Base-by-base conservation (phyloP, 2,329 filamentous ascomycete species). In the Gliomastix tumulicola region DNA sequence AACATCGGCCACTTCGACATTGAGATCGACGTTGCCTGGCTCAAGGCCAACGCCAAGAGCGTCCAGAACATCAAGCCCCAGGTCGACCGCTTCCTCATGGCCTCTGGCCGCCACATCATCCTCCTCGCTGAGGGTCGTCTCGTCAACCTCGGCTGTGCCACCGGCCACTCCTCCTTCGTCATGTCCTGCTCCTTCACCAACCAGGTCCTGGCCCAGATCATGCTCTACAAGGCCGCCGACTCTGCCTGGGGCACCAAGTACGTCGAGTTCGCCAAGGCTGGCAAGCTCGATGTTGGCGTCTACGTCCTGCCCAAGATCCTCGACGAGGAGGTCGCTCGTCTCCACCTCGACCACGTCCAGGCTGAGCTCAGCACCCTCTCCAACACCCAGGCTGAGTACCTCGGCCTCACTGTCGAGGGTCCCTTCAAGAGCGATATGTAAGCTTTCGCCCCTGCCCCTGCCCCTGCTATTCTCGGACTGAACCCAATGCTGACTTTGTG, bases 161-260 rank as follows among this genome's bases (percentile, higher is more conserved):
- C 92, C 48, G 92, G 92, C 53, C 92, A 98, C 84, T 95, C 89
- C 52, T 97, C 90, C 36, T 98, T 98, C 69, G 92, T 98, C 51
- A 97, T 98, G 92, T 96, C 89, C 56, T 98, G 92, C 84, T 97
- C 90, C 48, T 98, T 98, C 84, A 94, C 89, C 79, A 98, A 98
- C 84, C 92, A 98, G 79, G 92, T 97, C 56, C 87, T 98, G 65
- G 92, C 92, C 51, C 92, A 98, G 77, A 97, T 98, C 73, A 84
- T 94, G 75, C 75, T 98, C 59, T 98, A 70, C 85, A 97, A 97
- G 84, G 83, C 81, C 57, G 76, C 83, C 56, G 89, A 97, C 63
- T 78, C 77, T 62, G 83, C 73, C 40, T 98, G 94, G 65, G 79
- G 83, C 68, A 73, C 86, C 71, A 96, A 96, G 79, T 94, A 96